These are phyloP conservation scores for Hypomyces rosellus DNA, from an alignment of 2,329 filamentous ascomycete genomes.

Conservation along the genomic window DNA sequence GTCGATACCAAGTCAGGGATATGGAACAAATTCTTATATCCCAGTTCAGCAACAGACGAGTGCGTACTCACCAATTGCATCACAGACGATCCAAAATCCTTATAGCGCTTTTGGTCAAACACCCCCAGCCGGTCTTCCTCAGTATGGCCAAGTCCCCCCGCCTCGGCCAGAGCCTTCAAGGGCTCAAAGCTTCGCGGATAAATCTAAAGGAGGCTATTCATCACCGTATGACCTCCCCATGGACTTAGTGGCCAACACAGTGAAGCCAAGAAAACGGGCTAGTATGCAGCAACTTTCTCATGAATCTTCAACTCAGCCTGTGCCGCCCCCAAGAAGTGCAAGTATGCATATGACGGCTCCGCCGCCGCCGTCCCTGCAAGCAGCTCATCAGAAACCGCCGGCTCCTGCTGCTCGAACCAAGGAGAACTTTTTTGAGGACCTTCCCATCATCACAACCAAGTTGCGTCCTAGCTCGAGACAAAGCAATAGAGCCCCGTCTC, in stretches of 20 bases:
- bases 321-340: slow-evolving; percentile 54
- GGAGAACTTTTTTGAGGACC: slow-evolving; percentile 69
- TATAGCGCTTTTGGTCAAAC: neutral
- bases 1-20: neutral
- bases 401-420: slow-evolving; percentile 33
- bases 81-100: neutral
- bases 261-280: slow-evolving; percentile 61
- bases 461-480: slow-evolving; percentile 56
- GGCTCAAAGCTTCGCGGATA: slow-evolving; percentile 81
- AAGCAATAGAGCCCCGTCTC: slow-evolving; percentile 38
- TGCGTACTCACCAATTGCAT: slow-evolving; percentile 9
- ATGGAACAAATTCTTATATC: slow-evolving; percentile 3
- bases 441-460: slow-evolving; percentile 53
- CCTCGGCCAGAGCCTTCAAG: slow-evolving; percentile 42
- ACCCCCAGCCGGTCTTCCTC: slow-evolving; percentile 22
- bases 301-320: slow-evolving; percentile 30
- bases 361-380: slow-evolving; percentile 25
- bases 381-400: slow-evolving; percentile 27
- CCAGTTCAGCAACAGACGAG: slow-evolving; percentile 7
- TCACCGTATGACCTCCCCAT: slow-evolving; percentile 95
- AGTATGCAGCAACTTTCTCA: slow-evolving; percentile 51
- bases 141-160: slow-evolving; percentile 33
- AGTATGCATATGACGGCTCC: slow-evolving; percentile 40
- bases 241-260: slow-evolving; percentile 53
- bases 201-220: slow-evolving; percentile 83